These are phyloP conservation scores for Cercospora sp. DNA, from an alignment of 2,329 filamentous ascomycete genomes.

Conservation along the genomic window DNA sequence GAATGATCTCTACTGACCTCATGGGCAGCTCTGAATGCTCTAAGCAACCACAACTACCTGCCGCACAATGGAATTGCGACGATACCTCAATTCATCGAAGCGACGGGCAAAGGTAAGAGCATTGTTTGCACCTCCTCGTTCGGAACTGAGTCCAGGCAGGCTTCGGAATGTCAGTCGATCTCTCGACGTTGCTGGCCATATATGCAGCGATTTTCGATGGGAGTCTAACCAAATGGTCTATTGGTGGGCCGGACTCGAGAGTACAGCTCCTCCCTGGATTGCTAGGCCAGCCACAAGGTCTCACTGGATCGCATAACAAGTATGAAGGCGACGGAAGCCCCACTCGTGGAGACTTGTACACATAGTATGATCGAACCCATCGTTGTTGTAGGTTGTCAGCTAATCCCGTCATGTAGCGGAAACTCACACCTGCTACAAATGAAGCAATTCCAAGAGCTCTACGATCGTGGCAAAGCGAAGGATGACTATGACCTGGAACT, in stretches of 20 bases:
- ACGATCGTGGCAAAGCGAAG: conserved; percentile 15
- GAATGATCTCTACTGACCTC: background rate
- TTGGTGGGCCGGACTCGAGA: conserved; percentile 29
- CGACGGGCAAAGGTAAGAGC: background rate
- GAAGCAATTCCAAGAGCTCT: conserved; percentile 32
- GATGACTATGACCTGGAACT: background rate
- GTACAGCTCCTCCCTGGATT: conserved; percentile 15
- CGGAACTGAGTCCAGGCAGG: conserved; percentile 14
- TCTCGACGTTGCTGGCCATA: conserved; percentile 38
- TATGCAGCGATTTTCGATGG: conserved; percentile 41
- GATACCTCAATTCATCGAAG: conserved; percentile 17
- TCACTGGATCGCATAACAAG: conserved; percentile 37
- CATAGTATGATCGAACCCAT: conserved; percentile 19
- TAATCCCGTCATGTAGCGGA: conserved; percentile 11
- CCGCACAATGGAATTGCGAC: conserved; percentile 34
- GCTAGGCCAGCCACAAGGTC: conserved; percentile 33
- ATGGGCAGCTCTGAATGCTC: conserved; percentile 18
- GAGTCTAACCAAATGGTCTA: conserved; percentile 33
- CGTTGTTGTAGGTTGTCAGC: background rate
- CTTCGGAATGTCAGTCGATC: conserved; percentile 37
- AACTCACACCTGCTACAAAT: conserved; percentile 21
- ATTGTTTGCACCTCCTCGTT: background rate
- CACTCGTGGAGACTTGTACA: conserved; percentile 37
- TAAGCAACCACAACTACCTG: conserved; percentile 28
- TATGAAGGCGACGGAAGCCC: conserved; percentile 42